These are phyloP conservation scores for Barbarea vulgaris DNA, from an alignment of 345 rosid genomes.

Conservation along the genomic window DNA sequence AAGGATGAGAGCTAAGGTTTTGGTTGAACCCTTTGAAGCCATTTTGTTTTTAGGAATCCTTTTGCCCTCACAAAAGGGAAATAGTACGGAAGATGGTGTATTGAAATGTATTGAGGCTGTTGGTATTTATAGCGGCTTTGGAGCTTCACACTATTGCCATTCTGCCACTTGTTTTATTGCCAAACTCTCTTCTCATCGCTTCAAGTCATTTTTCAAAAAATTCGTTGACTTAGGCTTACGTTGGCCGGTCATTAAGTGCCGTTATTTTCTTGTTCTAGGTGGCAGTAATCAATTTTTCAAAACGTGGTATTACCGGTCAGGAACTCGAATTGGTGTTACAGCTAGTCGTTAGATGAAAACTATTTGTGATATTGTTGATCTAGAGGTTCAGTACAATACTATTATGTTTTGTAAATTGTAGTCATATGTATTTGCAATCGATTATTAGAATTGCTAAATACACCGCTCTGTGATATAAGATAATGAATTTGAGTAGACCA, in stretches of 20 bases:
- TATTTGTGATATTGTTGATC: background rate
- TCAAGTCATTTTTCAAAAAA: background rate
- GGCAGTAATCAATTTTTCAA: background rate
- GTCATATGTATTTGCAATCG: background rate
- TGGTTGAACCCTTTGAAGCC: background rate
- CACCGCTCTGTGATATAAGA: background rate
- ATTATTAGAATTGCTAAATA: background rate
- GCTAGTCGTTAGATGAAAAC: background rate
- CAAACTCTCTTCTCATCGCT: background rate
- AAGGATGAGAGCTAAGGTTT: conserved; percentile 2
- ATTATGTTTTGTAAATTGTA: background rate
- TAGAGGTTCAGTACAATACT: background rate
- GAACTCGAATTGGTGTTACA: background rate
- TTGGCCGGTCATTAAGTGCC: background rate
- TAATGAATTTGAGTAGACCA: background rate
- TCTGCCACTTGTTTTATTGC: background rate
- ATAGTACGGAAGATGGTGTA: background rate
- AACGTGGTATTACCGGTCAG: background rate
- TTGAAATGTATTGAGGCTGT: background rate
- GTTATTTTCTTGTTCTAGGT: background rate
- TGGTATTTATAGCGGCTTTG: conserved; percentile 18
- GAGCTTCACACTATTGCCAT: background rate
- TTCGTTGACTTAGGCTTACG: background rate
- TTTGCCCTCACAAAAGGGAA: background rate
- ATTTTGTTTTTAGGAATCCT: background rate